phyloP scores from a whole-genome alignment of 2,329 filamentous ascomycete species.

The Xylaria sp. region DNA sequence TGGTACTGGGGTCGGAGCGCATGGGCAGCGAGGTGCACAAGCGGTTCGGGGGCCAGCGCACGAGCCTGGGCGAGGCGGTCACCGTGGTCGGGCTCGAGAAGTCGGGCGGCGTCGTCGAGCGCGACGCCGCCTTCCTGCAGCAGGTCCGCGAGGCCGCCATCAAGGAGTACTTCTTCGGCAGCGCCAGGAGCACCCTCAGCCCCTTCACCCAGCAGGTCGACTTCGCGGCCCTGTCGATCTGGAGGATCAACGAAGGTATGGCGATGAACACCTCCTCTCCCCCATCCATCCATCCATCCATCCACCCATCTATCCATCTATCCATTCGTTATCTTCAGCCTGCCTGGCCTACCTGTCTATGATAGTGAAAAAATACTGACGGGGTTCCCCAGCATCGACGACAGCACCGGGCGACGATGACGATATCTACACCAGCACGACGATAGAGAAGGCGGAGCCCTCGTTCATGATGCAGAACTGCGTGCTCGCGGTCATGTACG shows the following conservation, averaged over 20 bases:
- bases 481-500: conserved; percentile 83
- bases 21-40: conserved; percentile 74
- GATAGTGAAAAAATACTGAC: no score
- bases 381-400: conserved; percentile 8
- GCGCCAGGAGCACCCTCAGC: conserved; percentile 73
- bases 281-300: no score
- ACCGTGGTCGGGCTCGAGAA: conserved; percentile 78
- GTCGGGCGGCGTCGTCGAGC: conserved; percentile 81
- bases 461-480: conserved; percentile 75
- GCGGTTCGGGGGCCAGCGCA: conserved; percentile 63
- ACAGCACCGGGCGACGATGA: conserved; percentile 25
- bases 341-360: no score
- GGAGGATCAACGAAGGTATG: conserved; percentile 66
- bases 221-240: conserved; percentile 74
- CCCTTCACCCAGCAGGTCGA: conserved; percentile 86
- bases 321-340: no score
- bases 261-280: conserved; percentile 30
- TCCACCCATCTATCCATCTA: no score
- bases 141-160: conserved; percentile 75
- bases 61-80: conserved; percentile 67
- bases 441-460: conserved; percentile 67
- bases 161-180: conserved; percentile 93
- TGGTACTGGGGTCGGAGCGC: conserved; percentile 79
- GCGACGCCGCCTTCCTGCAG: conserved; percentile 75
- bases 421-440: conserved; percentile 34